A percentile compares a stretch with the other conserved stretches of the same genome.
These are phyloP conservation scores for Suhomyces xylopsoci DNA, from an alignment of 805 yeast species.

Conservation along the genomic window DNA sequence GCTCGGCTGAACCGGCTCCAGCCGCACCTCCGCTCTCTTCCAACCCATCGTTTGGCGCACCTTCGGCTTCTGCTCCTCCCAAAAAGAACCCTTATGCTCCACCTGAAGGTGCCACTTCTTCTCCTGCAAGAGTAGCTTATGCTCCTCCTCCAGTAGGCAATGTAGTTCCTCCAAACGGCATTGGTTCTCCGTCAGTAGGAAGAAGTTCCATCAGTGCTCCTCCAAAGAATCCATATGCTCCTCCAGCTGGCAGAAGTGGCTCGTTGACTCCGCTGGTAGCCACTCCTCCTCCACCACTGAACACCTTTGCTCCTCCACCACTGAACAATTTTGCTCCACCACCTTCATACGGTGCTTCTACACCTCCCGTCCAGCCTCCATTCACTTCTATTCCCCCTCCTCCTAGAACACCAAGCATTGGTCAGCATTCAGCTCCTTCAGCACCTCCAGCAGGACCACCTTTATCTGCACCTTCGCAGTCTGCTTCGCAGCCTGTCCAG, in stretches of 20 bases:
- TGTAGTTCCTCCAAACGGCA: slow-evolving; percentile 11
- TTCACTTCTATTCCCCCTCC: slow-evolving; percentile 6
- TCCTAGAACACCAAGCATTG: slow-evolving; percentile 12
- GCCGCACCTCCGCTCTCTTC: slow-evolving; percentile 5
- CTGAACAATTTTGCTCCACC: slow-evolving; percentile 6
- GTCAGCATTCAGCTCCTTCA: slow-evolving; percentile 13
- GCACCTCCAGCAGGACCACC: slow-evolving; percentile 20
- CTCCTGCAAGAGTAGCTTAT: slow-evolving; percentile 20
- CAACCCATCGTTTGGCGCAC: slow-evolving; percentile 18
- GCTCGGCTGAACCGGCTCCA: slow-evolving; percentile 7
- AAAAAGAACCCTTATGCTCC: slow-evolving; percentile 24
- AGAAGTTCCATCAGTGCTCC: slow-evolving; percentile 16
- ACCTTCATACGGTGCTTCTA: slow-evolving; percentile 16
- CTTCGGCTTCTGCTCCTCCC: slow-evolving; percentile 21
- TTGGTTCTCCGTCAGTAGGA: slow-evolving; percentile 7
- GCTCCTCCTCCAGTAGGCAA: slow-evolving; percentile 28
- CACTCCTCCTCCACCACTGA: slow-evolving; percentile 7
- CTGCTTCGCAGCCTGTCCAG: slow-evolving; percentile 22
- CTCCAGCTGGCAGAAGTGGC: slow-evolving; percentile 9
- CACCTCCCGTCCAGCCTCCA: slow-evolving; percentile 13
- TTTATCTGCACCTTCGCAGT: slow-evolving; percentile 19
- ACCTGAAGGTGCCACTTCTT: slow-evolving; percentile 11
- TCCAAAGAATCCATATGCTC: slow-evolving; percentile 40
- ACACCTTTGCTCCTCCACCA: slow-evolving; percentile 1
- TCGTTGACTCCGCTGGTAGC: slow-evolving; percentile 2